These are phyloP conservation scores for Pichia scutulata DNA, from an alignment of 805 yeast species.

Conservation along the genomic window DNA sequence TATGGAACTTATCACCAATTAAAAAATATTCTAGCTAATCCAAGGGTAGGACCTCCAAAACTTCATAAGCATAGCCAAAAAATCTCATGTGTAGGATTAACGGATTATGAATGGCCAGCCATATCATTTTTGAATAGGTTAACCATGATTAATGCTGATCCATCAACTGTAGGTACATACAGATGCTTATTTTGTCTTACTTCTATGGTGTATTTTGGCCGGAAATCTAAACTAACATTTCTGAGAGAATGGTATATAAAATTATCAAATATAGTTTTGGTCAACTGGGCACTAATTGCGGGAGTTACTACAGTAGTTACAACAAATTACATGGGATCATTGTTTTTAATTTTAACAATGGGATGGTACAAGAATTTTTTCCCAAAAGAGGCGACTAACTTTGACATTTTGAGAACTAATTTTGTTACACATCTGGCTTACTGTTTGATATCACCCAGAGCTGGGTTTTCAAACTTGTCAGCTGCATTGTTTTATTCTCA, in stretches of 20 bases:
- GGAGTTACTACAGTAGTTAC: not conserved
- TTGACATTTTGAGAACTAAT: not conserved
- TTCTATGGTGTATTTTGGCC: not conserved
- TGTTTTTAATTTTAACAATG: not conserved
- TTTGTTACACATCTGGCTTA: constrained; percentile 1
- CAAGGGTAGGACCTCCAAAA: not conserved
- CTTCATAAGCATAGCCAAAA: not conserved
- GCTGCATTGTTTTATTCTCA: not conserved
- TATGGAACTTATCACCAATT: not conserved
- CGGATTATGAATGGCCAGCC: not conserved
- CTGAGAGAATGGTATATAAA: not conserved
- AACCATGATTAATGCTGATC: not conserved
- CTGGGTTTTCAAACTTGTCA: not conserved
- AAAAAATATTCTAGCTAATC: not conserved
- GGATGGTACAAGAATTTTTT: not conserved
- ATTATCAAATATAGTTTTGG: not conserved
- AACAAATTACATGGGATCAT: not conserved
- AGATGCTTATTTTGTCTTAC: not conserved
- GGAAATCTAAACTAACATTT: not conserved
- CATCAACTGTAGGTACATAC: not conserved
- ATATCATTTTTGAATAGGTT: not conserved
- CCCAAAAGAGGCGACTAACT: not conserved
- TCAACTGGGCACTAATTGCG: not conserved
- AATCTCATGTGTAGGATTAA: not conserved
- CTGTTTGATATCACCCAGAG: not conserved